These are phyloP conservation scores for Penicillium sp. DNA, from an alignment of 2,329 filamentous ascomycete species.

Conservation along the genomic window DNA sequence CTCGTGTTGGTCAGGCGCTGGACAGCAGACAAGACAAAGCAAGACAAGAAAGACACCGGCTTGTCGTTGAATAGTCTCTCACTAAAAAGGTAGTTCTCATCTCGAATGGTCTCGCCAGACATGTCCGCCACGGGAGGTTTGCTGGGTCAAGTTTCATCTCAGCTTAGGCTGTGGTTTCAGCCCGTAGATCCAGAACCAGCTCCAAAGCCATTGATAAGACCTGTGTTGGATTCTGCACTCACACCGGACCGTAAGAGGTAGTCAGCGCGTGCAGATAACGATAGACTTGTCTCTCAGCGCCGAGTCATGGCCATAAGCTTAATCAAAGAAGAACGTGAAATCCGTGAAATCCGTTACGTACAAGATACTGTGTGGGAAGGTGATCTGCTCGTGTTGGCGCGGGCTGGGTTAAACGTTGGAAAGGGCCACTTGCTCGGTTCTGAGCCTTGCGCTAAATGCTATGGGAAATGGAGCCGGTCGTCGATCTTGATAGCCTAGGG, in stretches of 20 bases:
- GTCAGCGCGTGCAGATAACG: background rate
- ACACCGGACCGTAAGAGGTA: background rate
- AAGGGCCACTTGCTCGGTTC: slow-evolving; percentile 18
- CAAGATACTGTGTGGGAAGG: background rate
- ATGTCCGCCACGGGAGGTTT: background rate
- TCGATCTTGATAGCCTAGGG: slow-evolving; percentile 16
- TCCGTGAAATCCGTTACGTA: slow-evolving; percentile 15
- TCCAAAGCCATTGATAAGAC: background rate
- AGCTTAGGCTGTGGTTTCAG: background rate
- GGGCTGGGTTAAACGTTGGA: background rate
- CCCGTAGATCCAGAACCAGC: background rate
- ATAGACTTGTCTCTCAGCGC: background rate
- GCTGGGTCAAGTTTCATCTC: slow-evolving; percentile 1
- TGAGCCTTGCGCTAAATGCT: slow-evolving; percentile 7
- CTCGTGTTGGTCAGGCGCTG: too few species aligned
- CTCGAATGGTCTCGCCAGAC: background rate
- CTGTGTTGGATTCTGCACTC: background rate
- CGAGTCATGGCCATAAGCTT: background rate
- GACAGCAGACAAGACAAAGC: background rate
- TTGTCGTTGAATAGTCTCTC: background rate
- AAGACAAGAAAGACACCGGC: background rate
- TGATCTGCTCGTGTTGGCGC: slow-evolving; percentile 3
- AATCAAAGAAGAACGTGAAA: background rate
- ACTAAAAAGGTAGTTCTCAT: background rate
- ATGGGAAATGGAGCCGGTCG: slow-evolving; percentile 15